Base-by-base conservation (phyloP, 2,329 filamentous ascomycete species). In the Sporothrix mexicana region DNA sequence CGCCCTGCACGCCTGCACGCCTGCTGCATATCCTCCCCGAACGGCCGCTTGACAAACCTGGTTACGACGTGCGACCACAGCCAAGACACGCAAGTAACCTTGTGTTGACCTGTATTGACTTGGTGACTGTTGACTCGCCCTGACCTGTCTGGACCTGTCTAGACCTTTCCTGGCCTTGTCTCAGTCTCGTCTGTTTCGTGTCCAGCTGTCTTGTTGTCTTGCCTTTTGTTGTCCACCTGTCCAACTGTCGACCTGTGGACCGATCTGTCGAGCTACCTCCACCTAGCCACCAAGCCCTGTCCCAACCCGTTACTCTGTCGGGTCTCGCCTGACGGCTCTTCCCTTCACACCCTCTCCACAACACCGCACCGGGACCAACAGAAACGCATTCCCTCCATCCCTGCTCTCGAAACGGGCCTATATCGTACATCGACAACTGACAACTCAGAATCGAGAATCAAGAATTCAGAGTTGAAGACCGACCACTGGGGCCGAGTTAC, bases 21-120 rank as follows among this genome's bases (percentile, higher is more conserved):
- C 45, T 53, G 13, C 55, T 70, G 53, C 45, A 64, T 41, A 55
- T 41, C 69, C 61, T 71, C 49, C 69, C 49, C 70, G 61, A 66
- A 45, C 36, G 61, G 36, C 61, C 59, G 9, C 49, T 61, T 47
- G 61, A 71, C 49, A 55, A 71, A 53, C 57, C 20, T 53, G 59
- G 30, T 43, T 66, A 43, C 69, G 43, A 64, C 69, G 69, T 71
- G 59, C 41, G 30, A 71, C 70, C 36, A 5, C 12, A 66, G 47
- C 61, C 70, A 66, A 71, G 70, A 71, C 70, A 71, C 61, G 49
- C 70, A 71, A 36, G 59, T 49, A 57, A 55, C 49, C 49, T 47
- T 66, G 61, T 67, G 49, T 70, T 61, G 51, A 36, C 30, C 30
- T 36, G 30, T 36, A 36, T 36, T 7, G 30, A 36, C 30, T 20